A percentile compares a stretch with the other conserved stretches of the same genome.
Conservation (phyloP, 306 rosid genomes). For the Inga laurina region DNA sequence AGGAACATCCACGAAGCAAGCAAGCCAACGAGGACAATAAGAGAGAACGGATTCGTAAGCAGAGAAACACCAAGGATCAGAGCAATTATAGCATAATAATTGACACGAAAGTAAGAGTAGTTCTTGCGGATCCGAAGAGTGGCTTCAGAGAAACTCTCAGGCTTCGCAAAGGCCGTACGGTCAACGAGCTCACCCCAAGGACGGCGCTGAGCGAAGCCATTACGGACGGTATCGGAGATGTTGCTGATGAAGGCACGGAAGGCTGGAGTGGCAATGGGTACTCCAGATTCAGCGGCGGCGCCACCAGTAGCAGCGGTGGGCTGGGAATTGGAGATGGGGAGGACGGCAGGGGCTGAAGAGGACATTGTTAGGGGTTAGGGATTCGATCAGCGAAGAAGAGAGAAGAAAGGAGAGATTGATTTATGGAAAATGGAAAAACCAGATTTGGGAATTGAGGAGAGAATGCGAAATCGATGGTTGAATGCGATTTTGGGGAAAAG, state of each 20-base stretch:
- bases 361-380: slow-evolving; percentile 20
- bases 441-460: neutral
- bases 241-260: slow-evolving; percentile 54
- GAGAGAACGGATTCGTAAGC: slow-evolving; percentile 58
- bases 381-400: neutral
- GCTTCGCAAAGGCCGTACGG: slow-evolving; percentile 59
- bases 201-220: slow-evolving; percentile 72
- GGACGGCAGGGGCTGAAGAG: slow-evolving; percentile 42
- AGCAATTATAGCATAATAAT: slow-evolving; percentile 51
- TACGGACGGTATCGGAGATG: slow-evolving; percentile 50
- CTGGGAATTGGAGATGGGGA: slow-evolving; percentile 45
- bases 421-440: neutral
- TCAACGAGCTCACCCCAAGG: slow-evolving; percentile 66
- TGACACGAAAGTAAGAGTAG: slow-evolving; percentile 75
- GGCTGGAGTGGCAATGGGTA: slow-evolving; percentile 56
- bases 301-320: slow-evolving; percentile 29
- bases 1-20: slow-evolving; percentile 71
- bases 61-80: slow-evolving; percentile 54
- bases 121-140: slow-evolving; percentile 67
- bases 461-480: neutral
- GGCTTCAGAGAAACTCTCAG: slow-evolving; percentile 66
- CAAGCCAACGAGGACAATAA: slow-evolving; percentile 53
- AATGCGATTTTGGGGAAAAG: neutral
- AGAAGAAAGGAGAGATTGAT: neutral
- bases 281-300: slow-evolving; percentile 34